phyloP scores from a whole-genome alignment of 331 rosid genomes.

The Phaseolus coccineus region DNA sequence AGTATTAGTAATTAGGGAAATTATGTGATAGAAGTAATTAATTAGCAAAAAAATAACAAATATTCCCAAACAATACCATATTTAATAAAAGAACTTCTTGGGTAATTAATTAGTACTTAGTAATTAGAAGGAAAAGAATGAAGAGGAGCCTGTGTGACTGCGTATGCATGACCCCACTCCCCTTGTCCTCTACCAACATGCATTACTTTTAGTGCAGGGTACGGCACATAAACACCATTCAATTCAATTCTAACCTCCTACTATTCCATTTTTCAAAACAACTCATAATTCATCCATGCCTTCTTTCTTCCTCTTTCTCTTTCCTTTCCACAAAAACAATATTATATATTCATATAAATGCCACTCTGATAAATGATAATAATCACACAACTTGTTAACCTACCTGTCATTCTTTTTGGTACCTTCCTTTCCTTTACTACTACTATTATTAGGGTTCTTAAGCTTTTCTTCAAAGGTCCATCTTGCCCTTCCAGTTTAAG shows the following conservation, averaged over 20 bases:
- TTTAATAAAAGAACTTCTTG: too few relatives aligned
- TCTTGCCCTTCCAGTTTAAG: conserved; percentile 34
- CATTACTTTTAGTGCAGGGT: conserved; percentile 60
- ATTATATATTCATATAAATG: background rate
- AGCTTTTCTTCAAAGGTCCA: background rate
- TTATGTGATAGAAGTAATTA: too few relatives aligned
- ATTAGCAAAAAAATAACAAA: too few relatives aligned
- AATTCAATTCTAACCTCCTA: background rate
- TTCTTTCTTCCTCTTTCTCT: conserved; percentile 24
- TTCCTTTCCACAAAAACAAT: background rate
- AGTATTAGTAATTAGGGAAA: too few relatives aligned
- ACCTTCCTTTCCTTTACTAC: conserved; percentile 26
- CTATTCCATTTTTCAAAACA: background rate
- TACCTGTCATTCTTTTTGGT: conserved; percentile 42
- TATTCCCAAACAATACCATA: too few relatives aligned
- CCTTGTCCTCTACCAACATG: conserved; percentile 34
- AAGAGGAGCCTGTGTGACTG: too few relatives aligned
- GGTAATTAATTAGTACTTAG: too few relatives aligned
- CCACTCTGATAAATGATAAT: background rate
- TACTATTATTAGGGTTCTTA: background rate
- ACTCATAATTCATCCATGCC: too few relatives aligned
- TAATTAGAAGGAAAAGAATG: too few relatives aligned
- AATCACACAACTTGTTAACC: conserved; percentile 32
- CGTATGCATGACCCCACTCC: conserved; percentile 34
- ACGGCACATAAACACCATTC: conserved; percentile 33